Evolutionary conservation across 2,329 filamentous ascomycete genomes (phyloP).

Genomic region (Didymella keratinophila): DNA sequence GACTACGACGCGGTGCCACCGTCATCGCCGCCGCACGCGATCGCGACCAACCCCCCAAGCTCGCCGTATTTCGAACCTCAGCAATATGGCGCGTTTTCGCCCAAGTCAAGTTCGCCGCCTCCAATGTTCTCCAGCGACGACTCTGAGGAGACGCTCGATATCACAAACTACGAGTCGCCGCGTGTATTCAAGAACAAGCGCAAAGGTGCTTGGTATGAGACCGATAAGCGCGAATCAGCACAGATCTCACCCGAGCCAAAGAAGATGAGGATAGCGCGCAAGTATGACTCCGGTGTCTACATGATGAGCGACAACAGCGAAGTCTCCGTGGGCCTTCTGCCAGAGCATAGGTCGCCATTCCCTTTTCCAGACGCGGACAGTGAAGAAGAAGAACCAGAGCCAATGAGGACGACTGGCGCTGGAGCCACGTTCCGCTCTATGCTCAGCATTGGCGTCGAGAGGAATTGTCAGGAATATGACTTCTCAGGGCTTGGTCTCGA

Average conservation of each 20-base stretch:
- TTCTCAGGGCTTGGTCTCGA: conserved; percentile 24
- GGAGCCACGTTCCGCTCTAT: conserved; percentile 22
- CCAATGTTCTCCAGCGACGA: conserved; percentile 48
- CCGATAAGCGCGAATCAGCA: conserved; percentile 26
- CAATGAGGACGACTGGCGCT: conserved; percentile 14
- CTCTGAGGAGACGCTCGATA: conserved; percentile 38
- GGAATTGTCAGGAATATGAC: conserved; percentile 28
- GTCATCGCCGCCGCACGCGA: conserved; percentile 36
- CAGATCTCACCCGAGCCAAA: conserved; percentile 32
- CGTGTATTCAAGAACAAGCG: conserved; percentile 46
- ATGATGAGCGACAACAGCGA: conserved; percentile 42
- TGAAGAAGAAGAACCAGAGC: conserved; percentile 7
- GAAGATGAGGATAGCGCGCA: conserved; percentile 40
- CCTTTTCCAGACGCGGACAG: conserved; percentile 12
- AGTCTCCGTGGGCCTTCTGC: conserved; percentile 25
- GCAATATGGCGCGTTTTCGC: conserved; percentile 27
- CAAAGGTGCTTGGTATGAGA: conserved; percentile 42
- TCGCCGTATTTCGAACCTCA: conserved; percentile 39
- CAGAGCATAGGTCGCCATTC: conserved; percentile 29
- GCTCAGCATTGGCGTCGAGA: conserved; percentile 27
- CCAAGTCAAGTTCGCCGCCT: conserved; percentile 44
- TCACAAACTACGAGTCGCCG: conserved; percentile 44
- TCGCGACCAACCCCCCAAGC: conserved; percentile 28
- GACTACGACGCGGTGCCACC: conserved; percentile 33
- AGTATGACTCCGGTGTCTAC: conserved; percentile 44